Conservation (phyloP, 1,284 basidiomycete species). For the Naganishia sp. region DNA sequence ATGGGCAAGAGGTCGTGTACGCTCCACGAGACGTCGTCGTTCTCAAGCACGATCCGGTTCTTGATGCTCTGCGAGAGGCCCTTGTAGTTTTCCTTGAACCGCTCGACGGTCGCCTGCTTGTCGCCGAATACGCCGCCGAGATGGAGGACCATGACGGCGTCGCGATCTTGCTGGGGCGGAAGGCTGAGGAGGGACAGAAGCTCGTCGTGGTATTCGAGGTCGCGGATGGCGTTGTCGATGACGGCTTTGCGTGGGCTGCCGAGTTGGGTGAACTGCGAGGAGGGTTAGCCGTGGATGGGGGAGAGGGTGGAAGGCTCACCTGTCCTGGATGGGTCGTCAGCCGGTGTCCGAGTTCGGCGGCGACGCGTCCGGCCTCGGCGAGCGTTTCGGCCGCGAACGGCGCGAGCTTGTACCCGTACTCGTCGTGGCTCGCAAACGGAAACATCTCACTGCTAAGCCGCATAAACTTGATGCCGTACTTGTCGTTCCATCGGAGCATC, state of each 20-base stretch:
- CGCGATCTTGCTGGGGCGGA: conserved; percentile 39
- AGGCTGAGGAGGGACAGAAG: conserved; percentile 30
- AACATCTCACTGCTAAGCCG: conserved; percentile 87
- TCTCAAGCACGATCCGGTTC: conserved; percentile 78
- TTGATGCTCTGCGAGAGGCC: conserved; percentile 67
- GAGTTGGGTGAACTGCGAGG: conserved; percentile 68
- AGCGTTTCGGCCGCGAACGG: conserved; percentile 44
- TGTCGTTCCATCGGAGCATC: conserved; percentile 33
- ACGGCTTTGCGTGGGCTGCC: conserved; percentile 74
- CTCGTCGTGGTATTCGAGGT: conserved; percentile 70
- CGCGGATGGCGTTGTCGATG: conserved; percentile 71
- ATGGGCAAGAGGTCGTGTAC: conserved; percentile 80
- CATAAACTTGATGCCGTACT: conserved; percentile 70
- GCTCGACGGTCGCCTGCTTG: conserved; percentile 67
- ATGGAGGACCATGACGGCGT: conserved; percentile 53
- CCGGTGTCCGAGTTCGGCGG: conserved; percentile 73
- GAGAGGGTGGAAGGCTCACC: conserved; percentile 40
- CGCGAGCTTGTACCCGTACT: conserved; percentile 74
- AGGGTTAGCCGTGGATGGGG: background rate
- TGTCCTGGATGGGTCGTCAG: conserved; percentile 86
- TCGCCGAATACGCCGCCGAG: conserved; percentile 76
- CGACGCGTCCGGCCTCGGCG: conserved; percentile 66
- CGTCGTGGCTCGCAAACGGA: conserved; percentile 73
- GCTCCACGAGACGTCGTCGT: conserved; percentile 82
- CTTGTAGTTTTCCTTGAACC: conserved; percentile 71